These are phyloP conservation scores for Xerophyta viscosa DNA, from an alignment of 106 monocot genomes.

Conservation along the genomic window DNA sequence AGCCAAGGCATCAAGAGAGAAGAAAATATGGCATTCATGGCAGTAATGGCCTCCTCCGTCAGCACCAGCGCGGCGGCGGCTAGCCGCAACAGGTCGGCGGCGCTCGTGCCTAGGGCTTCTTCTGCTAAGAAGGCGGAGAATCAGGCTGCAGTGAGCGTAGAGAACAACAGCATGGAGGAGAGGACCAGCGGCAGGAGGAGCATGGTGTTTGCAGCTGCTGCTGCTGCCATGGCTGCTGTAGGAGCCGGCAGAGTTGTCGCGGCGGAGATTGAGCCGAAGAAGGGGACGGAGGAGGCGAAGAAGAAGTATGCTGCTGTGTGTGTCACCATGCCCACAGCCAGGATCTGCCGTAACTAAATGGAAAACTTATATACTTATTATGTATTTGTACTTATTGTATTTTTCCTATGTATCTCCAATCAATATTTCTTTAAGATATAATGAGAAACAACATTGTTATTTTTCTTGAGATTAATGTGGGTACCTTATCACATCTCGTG, in stretches of 20 bases:
- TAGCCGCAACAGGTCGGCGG: neutral
- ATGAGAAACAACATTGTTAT: too few relatives aligned
- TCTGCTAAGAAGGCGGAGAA: neutral
- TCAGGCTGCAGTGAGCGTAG: neutral
- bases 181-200: neutral
- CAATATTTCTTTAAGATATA: too few relatives aligned
- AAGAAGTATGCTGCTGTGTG: conserved; percentile 10
- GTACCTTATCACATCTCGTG: too few relatives aligned
- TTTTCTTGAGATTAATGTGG: too few relatives aligned
- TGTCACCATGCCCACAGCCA: conserved; percentile 11
- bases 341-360: conserved; percentile 8
- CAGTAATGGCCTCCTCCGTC: conserved; percentile 1
- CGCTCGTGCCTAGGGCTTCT: neutral
- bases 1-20: neutral
- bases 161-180: neutral
- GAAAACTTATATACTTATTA: too few relatives aligned
- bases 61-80: neutral
- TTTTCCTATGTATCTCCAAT: too few relatives aligned
- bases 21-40: neutral
- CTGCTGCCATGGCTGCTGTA: neutral
- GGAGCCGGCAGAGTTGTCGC: neutral
- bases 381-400: too few relatives aligned
- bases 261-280: conserved; percentile 1
- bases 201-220: neutral
- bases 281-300: neutral